These are phyloP conservation scores for Singerocomus inundabilis DNA, from an alignment of 1,284 basidiomycete genomes.

Conservation along the genomic window DNA sequence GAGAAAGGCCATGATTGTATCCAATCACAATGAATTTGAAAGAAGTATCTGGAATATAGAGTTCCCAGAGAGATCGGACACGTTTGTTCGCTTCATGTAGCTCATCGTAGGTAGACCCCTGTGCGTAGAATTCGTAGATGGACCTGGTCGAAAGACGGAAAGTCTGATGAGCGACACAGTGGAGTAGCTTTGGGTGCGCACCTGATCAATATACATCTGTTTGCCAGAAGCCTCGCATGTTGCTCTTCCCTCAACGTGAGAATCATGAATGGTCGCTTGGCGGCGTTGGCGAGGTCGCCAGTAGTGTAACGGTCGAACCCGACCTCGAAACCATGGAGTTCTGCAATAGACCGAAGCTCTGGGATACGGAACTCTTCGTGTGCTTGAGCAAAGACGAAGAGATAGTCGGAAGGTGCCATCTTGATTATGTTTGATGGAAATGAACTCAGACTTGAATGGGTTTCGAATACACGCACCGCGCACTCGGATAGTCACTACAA, in stretches of 20 bases:
- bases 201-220: constrained; percentile 84
- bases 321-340: constrained; percentile 61
- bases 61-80: constrained; percentile 54
- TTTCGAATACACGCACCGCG: neutral
- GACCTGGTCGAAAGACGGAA: constrained; percentile 47
- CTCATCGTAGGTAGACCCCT: constrained; percentile 64
- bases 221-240: constrained; percentile 71
- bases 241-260: constrained; percentile 69
- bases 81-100: constrained; percentile 61
- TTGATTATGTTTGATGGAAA: neutral
- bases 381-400: constrained; percentile 76
- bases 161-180: constrained; percentile 4
- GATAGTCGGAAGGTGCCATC: constrained; percentile 46
- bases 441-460: neutral
- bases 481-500: neutral
- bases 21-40: constrained; percentile 83
- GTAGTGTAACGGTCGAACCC: constrained; percentile 38
- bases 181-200: constrained; percentile 34
- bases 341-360: constrained; percentile 70
- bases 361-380: constrained; percentile 82
- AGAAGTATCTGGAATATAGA: constrained; percentile 61
- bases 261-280: constrained; percentile 72
- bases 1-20: constrained; percentile 74
- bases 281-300: constrained; percentile 40
- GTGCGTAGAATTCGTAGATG: constrained; percentile 74